Conservation (phyloP, 2,329 filamentous ascomycete species). For the Colletotrichum caudatum region DNA sequence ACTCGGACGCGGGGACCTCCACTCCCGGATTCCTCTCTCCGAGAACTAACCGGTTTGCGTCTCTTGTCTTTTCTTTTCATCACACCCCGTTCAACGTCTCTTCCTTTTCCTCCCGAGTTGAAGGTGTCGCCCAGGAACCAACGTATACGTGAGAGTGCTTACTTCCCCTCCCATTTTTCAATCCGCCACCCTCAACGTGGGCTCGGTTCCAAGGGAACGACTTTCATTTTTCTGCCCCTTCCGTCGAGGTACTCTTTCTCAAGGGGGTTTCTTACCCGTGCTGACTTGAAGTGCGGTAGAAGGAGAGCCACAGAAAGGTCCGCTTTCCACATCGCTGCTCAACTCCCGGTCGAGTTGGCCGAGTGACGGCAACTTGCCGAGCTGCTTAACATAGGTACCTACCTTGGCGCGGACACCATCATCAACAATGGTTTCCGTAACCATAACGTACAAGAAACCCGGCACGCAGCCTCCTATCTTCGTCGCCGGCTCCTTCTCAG, state of each 20-base stretch:
- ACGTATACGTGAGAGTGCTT: slow-evolving; percentile 35
- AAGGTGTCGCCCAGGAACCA: slow-evolving; percentile 33
- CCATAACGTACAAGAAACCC: slow-evolving; percentile 70
- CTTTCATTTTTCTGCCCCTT: slow-evolving; percentile 19
- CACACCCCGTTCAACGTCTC: slow-evolving; percentile 11
- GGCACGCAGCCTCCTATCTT: slow-evolving; percentile 76
- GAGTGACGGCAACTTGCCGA: slow-evolving; percentile 18
- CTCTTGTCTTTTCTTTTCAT: slow-evolving; percentile 14
- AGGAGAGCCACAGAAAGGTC: slow-evolving; percentile 5
- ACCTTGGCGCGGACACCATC: slow-evolving; percentile 12
- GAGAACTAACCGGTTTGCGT: slow-evolving; percentile 30
- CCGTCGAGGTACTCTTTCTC: slow-evolving; percentile 11
- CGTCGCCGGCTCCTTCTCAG: slow-evolving; percentile 76
- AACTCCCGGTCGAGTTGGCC: slow-evolving; percentile 24
- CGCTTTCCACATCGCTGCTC: slow-evolving; percentile 12
- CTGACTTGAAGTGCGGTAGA: slow-evolving; percentile 26
- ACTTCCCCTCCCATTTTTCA: slow-evolving; percentile 10
- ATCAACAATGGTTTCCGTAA: slow-evolving; percentile 55
- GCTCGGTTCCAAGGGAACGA: slow-evolving; percentile 22
- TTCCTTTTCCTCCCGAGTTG: background rate
- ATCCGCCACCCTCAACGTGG: slow-evolving; percentile 29
- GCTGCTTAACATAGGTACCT: slow-evolving; percentile 43
- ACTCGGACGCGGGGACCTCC: slow-evolving; percentile 30
- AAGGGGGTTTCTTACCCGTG: background rate
- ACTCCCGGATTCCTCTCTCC: slow-evolving; percentile 27